Evolutionary conservation across 805 yeast genomes (phyloP).

Genomic region (Metschnikowia anglica): DNA sequence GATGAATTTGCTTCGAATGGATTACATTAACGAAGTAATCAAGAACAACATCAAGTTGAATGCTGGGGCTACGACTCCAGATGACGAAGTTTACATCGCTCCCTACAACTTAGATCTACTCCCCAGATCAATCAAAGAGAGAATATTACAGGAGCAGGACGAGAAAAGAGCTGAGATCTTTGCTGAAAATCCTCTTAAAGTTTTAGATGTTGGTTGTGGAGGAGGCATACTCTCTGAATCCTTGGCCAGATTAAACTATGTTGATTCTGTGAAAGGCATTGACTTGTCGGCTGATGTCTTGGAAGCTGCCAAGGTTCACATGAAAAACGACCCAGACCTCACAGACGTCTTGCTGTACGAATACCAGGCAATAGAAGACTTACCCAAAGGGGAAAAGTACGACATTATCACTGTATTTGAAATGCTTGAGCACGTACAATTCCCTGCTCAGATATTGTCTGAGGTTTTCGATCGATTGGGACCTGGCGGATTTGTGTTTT

Average conservation of each 20-base stretch:
- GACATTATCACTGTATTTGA: constrained; percentile 91
- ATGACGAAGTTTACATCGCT: constrained; percentile 65
- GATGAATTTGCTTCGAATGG: constrained; percentile 89
- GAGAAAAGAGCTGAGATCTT: constrained; percentile 40
- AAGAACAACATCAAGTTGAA: constrained; percentile 45
- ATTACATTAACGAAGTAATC: constrained; percentile 70
- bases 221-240: constrained; percentile 95
- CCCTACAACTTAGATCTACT: constrained; percentile 70
- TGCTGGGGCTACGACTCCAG: constrained; percentile 23
- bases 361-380: constrained; percentile 60
- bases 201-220: constrained; percentile 94
- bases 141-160: constrained; percentile 53
- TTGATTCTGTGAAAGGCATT: constrained; percentile 69
- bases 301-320: constrained; percentile 74
- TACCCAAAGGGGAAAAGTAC: constrained; percentile 47
- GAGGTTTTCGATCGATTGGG: constrained; percentile 67
- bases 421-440: constrained; percentile 90
- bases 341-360: constrained; percentile 56
- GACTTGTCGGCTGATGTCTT: constrained; percentile 85
- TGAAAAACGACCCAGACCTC: constrained; percentile 61
- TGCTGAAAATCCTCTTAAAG: constrained; percentile 42
- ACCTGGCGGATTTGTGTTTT: constrained; percentile 80
- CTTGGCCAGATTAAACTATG: constrained; percentile 69
- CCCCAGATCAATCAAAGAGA: constrained; percentile 52
- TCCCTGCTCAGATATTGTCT: constrained; percentile 71